These are phyloP conservation scores for Globisporangium lucens DNA, from an alignment of 352 stramenopile species.

Conservation along the genomic window DNA sequence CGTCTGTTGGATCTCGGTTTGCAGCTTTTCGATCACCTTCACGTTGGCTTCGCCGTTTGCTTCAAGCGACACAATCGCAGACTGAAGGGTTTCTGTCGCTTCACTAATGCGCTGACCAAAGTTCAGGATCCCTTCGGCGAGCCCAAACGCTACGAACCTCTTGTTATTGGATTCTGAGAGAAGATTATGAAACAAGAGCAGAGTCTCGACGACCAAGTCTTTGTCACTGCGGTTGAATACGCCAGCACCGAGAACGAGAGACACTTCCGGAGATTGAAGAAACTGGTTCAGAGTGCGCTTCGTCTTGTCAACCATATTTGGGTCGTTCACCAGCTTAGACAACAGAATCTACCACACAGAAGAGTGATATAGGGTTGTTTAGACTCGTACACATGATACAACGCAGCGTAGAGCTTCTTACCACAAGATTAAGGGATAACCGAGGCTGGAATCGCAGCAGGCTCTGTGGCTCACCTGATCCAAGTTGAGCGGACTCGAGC, in stretches of 20 bases:
- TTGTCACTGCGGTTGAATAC: conserved; percentile 67
- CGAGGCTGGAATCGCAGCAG: conserved; percentile 57
- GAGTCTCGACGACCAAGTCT: conserved; percentile 57
- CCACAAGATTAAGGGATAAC: conserved; percentile 69
- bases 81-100: conserved; percentile 53
- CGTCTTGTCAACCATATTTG: conserved; percentile 55
- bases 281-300: conserved; percentile 70
- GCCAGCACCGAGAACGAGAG: conserved; percentile 49
- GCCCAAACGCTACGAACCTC: conserved; percentile 51
- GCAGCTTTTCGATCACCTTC: conserved; percentile 50
- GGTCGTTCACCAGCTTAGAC: conserved; percentile 43
- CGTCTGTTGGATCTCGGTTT: conserved; percentile 59
- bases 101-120: conserved; percentile 52
- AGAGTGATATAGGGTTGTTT: not conserved
- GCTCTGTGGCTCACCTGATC: conserved; percentile 43
- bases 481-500: conserved; percentile 55
- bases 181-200: conserved; percentile 55
- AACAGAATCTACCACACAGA: conserved; percentile 48
- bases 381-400: not conserved
- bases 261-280: conserved; percentile 68
- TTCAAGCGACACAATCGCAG: conserved; percentile 46
- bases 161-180: conserved; percentile 52
- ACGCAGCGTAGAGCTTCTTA: conserved; percentile 19
- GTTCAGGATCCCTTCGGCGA: conserved; percentile 61
- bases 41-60: conserved; percentile 39